Percentiles rank a stretch among this genome's conserved stretches.
These are phyloP conservation scores for Dendrobium nobile DNA, from an alignment of 106 monocot genomes.

Conservation along the genomic window DNA sequence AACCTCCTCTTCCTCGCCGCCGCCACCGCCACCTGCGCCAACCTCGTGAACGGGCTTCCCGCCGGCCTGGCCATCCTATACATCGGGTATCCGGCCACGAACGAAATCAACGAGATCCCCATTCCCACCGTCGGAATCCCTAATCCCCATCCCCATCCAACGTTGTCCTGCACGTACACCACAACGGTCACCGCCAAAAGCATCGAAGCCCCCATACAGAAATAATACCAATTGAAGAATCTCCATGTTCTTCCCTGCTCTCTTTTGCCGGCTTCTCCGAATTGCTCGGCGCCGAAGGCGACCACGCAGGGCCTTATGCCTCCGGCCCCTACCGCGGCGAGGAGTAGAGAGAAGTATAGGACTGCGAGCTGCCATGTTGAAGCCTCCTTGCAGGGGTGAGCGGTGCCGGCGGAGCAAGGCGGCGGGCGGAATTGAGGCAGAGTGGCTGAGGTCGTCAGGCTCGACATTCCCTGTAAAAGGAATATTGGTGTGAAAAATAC, in stretches of 20 bases:
- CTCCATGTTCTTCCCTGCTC: slow-evolving; percentile 39
- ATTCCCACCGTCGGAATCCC: slow-evolving; percentile 54
- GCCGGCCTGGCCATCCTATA: slow-evolving; percentile 35
- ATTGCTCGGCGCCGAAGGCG: slow-evolving; percentile 71
- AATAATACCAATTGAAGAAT: slow-evolving; percentile 82
- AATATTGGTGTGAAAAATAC: not conserved
- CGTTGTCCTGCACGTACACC: slow-evolving; percentile 67
- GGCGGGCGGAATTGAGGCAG: slow-evolving; percentile 49
- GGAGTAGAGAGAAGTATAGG: slow-evolving; percentile 40
- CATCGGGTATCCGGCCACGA: slow-evolving; percentile 40
- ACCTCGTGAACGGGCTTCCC: slow-evolving; percentile 59
- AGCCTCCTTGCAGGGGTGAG: slow-evolving; percentile 32
- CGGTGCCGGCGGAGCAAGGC: slow-evolving; percentile 35
- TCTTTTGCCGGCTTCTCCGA: slow-evolving; percentile 40
- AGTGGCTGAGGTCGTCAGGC: slow-evolving; percentile 54
- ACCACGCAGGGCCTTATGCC: slow-evolving; percentile 62
- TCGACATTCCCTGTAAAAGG: slow-evolving; percentile 51
- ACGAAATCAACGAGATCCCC: slow-evolving; percentile 38
- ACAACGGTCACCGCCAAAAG: slow-evolving; percentile 55
- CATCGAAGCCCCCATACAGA: slow-evolving; percentile 50
- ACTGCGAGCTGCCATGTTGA: slow-evolving; percentile 41
- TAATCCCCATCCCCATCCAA: slow-evolving; percentile 62
- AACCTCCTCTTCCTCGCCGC: slow-evolving; percentile 71
- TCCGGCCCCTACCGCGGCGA: slow-evolving; percentile 46
- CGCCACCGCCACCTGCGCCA: slow-evolving; percentile 52